These are phyloP conservation scores for Ceratonia siliqua DNA, from an alignment of 306 rosid species.

Conservation along the genomic window DNA sequence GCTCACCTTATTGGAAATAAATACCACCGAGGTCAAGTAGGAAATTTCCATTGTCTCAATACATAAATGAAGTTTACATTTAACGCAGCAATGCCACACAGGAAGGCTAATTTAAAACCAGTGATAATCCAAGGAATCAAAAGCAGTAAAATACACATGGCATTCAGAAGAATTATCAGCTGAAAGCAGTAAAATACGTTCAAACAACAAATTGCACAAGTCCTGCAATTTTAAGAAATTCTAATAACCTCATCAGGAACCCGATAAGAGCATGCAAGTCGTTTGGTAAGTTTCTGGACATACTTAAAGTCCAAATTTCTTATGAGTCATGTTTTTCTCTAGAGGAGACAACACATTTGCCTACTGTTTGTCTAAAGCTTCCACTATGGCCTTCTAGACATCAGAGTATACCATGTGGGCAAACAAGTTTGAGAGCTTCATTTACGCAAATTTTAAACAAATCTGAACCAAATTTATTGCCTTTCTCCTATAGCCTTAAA, in stretches of 20 bases:
- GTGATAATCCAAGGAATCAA: constrained; percentile 2
- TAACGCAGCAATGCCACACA: constrained; percentile 14
- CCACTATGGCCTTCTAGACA: constrained; percentile 83
- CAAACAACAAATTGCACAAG: constrained; percentile 8
- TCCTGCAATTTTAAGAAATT: constrained; percentile 12
- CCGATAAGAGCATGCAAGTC: constrained; percentile 56
- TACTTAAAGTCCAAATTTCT: constrained; percentile 92
- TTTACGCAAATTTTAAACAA: background rate
- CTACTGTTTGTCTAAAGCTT: constrained; percentile 92
- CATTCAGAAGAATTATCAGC: constrained; percentile 86
- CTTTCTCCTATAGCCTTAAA: constrained; percentile 7
- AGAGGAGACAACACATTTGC: constrained; percentile 89
- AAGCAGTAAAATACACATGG: constrained; percentile 45
- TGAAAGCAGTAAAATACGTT: constrained; percentile 46
- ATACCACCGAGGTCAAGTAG: constrained; percentile 18
- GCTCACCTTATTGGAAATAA: constrained; percentile 19
- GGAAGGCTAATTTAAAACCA: constrained; percentile 2
- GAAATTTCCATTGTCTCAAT: constrained; percentile 3
- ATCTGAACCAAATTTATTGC: background rate
- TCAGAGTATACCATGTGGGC: constrained; percentile 38
- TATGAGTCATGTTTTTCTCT: constrained; percentile 83
- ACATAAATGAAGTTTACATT: constrained; percentile 21
- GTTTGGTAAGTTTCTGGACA: constrained; percentile 94
- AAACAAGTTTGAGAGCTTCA: constrained; percentile 17
- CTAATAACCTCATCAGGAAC: constrained; percentile 87